These are phyloP conservation scores for Ophiostoma ulmi DNA, from an alignment of 2,329 filamentous ascomycete species.

Conservation along the genomic window DNA sequence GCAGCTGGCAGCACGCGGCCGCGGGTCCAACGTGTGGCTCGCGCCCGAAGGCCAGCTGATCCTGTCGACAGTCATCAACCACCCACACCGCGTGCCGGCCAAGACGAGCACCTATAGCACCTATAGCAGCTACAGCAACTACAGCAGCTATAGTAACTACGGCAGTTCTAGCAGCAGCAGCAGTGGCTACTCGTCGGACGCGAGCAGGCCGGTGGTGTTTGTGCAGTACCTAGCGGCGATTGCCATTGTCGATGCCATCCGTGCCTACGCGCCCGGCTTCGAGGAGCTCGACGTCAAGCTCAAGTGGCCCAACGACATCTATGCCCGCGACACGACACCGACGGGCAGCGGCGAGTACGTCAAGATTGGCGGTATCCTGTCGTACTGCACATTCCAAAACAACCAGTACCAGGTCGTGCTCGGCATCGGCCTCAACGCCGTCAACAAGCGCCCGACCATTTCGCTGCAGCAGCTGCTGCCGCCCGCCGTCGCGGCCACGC, in stretches of 20 bases:
- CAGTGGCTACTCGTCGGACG: conserved; percentile 42
- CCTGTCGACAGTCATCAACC: conserved; percentile 83
- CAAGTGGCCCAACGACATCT: conserved; percentile 98
- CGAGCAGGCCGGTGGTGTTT: conserved; percentile 67
- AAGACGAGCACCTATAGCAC: conserved; percentile 30
- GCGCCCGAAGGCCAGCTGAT: conserved; percentile 80
- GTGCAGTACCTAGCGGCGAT: conserved; percentile 89
- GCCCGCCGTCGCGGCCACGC: conserved; percentile 36
- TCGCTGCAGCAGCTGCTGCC: conserved; percentile 71
- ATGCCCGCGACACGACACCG: conserved; percentile 58
- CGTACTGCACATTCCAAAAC: conserved; percentile 76
- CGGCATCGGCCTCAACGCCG: conserved; percentile 81
- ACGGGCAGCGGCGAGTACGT: conserved; percentile 48
- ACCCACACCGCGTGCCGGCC: conserved; percentile 66
- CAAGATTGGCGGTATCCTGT: conserved; percentile 89
- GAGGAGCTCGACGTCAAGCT: conserved; percentile 71
- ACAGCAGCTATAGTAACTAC: neutral
- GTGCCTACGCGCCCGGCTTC: conserved; percentile 72
- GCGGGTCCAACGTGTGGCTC: conserved; percentile 91
- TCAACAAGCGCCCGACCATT: conserved; percentile 79
- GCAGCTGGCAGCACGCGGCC: conserved; percentile 80
- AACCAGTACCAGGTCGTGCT: conserved; percentile 78
- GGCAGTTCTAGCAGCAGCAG: conserved; percentile 5
- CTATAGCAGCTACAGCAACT: conserved; percentile 41
- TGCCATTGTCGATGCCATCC: conserved; percentile 78